These are phyloP conservation scores for Dalbergia cultrata DNA, from an alignment of 306 rosid species.

Conservation along the genomic window DNA sequence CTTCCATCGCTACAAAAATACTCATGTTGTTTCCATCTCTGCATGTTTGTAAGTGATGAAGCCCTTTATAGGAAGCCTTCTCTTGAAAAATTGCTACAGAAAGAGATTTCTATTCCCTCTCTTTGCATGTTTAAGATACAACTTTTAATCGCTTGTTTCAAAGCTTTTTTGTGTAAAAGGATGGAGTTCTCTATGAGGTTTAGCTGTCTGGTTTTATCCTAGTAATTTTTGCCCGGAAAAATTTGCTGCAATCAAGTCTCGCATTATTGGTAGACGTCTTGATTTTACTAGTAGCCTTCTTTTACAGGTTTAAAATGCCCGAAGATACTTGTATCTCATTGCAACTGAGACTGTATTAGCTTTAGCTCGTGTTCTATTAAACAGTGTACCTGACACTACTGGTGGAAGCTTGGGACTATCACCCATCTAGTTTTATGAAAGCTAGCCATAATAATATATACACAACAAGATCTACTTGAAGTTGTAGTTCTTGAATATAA, in stretches of 20 bases:
- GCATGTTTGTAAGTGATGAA: conserved; percentile 10
- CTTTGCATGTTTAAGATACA: conserved; percentile 2
- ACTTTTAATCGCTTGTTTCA: not conserved
- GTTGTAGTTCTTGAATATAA: conserved; percentile 33
- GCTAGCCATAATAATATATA: conserved; percentile 15
- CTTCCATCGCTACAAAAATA: conserved; percentile 6
- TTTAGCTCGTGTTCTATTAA: conserved; percentile 21
- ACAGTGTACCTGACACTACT: conserved; percentile 4
- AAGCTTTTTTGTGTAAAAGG: conserved; percentile 25
- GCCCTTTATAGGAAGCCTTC: not conserved
- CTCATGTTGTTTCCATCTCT: conserved; percentile 2
- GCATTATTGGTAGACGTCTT: not conserved
- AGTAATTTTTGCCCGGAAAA: not conserved
- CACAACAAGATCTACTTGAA: conserved; percentile 14
- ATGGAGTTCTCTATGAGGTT: conserved; percentile 1
- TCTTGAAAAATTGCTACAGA: conserved; percentile 2
- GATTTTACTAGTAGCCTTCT: conserved; percentile 17
- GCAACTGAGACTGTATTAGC: conserved; percentile 12
- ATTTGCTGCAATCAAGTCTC: conserved; percentile 22
- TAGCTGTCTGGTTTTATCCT: not conserved
- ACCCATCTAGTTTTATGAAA: conserved; percentile 18
- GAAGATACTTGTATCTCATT: not conserved
- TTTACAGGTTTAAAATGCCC: not conserved
- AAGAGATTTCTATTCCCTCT: not conserved
- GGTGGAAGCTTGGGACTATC: conserved; percentile 24